Base-by-base conservation (phyloP, 768 basidiomycete genomes). In the Boletus rubroflammeus region DNA sequence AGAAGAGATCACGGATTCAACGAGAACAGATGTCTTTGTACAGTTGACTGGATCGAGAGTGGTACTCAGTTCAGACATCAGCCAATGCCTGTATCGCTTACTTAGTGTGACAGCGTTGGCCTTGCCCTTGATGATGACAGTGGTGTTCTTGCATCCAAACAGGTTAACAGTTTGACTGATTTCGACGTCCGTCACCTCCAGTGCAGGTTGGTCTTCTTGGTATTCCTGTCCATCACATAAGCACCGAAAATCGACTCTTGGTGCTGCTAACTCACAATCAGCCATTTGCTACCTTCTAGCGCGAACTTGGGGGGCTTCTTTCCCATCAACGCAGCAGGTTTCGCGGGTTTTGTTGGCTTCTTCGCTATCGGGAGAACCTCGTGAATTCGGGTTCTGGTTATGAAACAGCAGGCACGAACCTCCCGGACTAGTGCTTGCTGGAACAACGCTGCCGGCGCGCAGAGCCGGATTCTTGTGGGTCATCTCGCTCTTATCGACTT, bases 381-480 rank as follows among this genome's bases (percentile, higher is more conserved):
- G 17, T 65, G 29, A 50, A 25, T 25, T 35, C 31, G 14, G n/a
- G 5, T 10, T 31, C 23, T 17, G n/a, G 13, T 26, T 47, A n/a
- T 39, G 10, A 40, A 51, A 23, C 51, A 67, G 57, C 23, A 74
- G 67, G 19, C 32, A 59, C 70, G 47, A 43, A 78, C 61, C 47
- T 49, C 74, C 67, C 2, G 72, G 65, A 44, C 57, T 1, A 34
- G 78, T 73, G 52, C 51, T 36, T n/a, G 61, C 78, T 66, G 78
- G 84, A 62, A 76, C 90, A 23, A 73, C 71, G 32, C 74, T 71
- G 14, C 74, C 58, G 15, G 77, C 82, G 29, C 97, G 76, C 35
- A 99, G 73, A 10, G 84, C 81, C 0, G 97, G 96, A 65, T 99
- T 98, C 79, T 99, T 98, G 77, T 99, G 97, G 3, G 94, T 98